Base-by-base conservation (phyloP, 768 basidiomycete species). In the Mycena belliarum region DNA sequence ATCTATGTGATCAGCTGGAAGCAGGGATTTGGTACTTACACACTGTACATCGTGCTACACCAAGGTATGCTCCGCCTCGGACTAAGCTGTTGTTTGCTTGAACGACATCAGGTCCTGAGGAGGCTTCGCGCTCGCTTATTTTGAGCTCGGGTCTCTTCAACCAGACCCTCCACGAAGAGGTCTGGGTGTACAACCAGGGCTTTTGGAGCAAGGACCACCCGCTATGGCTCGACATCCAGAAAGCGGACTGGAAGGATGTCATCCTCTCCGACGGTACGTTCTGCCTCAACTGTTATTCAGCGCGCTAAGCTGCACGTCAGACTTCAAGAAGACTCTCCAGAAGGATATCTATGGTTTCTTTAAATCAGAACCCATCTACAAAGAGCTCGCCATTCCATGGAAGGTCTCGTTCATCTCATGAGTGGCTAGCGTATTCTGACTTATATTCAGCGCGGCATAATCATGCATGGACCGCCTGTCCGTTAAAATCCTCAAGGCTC, bases 341-440 rank as follows among this genome's bases (percentile, higher is more conserved):
- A 86, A 89, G 64, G 93, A 94, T 45, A 76, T 93, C 10, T 80
- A 83, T 29, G 88, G 87, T 0, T 95, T 95, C 76, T 93, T 92
- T 70, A 75, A 79, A n/a, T 87, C 88, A 0, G 84, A 91, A 64
- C 65, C 77, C 50, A 73, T 88, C 2, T 94, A 93, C 74, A 87
- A 85, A 69, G 81, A 84, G 18, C 76, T 93, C 4, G 79, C 79
- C 1, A 89, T 93, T 54, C 87, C 92, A 1, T 94, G 92, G 92
- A 94, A 92, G 83, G 87, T 86, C 35, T 8, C 38, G 32, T 37
- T 11, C 12, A 6, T 35, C 45, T 20, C 11, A 21, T 3, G 8
- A 35, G 6, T 14, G 40, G 16, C 23, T 20, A 33, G 7, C 35
- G 14, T 24, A 43, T 26, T 38, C 40, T 57, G 49, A 40, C 51